Base-by-base conservation (phyloP, 1,284 basidiomycete species). In the Leccinum solheimii region DNA sequence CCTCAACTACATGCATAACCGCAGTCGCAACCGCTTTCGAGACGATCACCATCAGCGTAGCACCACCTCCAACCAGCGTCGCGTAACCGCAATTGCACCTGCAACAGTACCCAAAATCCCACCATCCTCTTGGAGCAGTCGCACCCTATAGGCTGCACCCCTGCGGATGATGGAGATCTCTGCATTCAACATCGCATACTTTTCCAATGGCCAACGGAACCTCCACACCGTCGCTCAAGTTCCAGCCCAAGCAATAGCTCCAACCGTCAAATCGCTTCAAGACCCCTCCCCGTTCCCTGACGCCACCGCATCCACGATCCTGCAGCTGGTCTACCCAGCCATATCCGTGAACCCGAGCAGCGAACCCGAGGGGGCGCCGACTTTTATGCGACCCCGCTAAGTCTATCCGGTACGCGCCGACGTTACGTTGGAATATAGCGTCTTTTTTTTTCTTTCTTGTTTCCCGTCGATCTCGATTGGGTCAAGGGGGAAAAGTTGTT, bases 311-410 rank as follows among this genome's bases (percentile, higher is more conserved):
- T 36, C 34, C 34, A 76, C 84, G 1, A 68, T 79, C 32, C 67
- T 91, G 7, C 85, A 86, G 61, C 73, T 91, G 26, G 74, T 85
- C 64, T 91, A 88, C 68, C 89, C 88, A 3, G 80, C 79, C 32
- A 74, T 80, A 62, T 90, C 88, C 1, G 80, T 86, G 73, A 86
- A 89, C 27, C 69, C 89, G 0, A 80, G 75, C 0, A 78, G 77
- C 56, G 72, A 76, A 32, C 87, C 88, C 5, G 73, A 79, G 58
- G 89, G 89, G 89, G 88, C 1, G 82, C 86, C 0, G 82, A 90
- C 66, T 91, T 91, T 72, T 91, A 91, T 67, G 86, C 87, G 0
- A 67, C 76, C 5, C 88, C 87, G 2, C 72, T 89, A 21, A 76
- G 81, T 21, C 67, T 89, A 16, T 59, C 71, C 0, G 27, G 27